Base-by-base conservation (phyloP, 495 filamentous ascomycete species). In the Monascus purpureus region DNA sequence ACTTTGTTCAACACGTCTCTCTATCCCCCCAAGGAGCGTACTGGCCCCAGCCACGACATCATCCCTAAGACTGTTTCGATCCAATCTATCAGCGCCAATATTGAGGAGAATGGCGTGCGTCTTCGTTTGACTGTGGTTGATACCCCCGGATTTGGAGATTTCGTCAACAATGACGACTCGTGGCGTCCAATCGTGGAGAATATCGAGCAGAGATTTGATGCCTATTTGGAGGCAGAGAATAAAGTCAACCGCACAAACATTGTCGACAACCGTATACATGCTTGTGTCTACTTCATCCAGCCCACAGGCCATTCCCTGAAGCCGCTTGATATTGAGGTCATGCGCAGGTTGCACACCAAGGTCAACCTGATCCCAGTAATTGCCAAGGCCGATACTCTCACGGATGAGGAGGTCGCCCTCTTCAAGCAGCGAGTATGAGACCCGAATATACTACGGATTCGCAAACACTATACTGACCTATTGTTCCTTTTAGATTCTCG, bases 181-280 rank as follows among this genome's bases (percentile, higher is more conserved):
- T 97, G 90, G 90, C 70, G 87, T 45, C 90, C 90, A 26, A 97
- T 97, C 65, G 78, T 94, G 38, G 88, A 97, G 67, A 94, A 96
- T 72, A 95, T 97, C 45, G 92, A 97, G 69, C 83, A 92, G 67
- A 80, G 90, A 39, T 97, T 92, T 52, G 90, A 97, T 55, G 83
- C 90, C 28, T 97, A 95, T 55, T 68, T 96, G 15, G 92, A 97
- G 63, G 88, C 90, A 27, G 90, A 97, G 70, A 96, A 97, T 73
- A 97, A 95, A 77, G 84, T 97, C 52, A 97, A 97, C 69, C 80
- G 90, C 41, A 92, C 92, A 72, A 97, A 97, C 72, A 96, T 96
- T 55, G 75, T 96, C 33, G 90, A 97, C 62, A 96, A 95, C 72
- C 81, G 90, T 46, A 84, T 97, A 37, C 90, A 97, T 49, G 88